Evolutionary conservation across 2,329 filamentous ascomycete species (phyloP).

Genomic region (Penicillium nordicum): DNA sequence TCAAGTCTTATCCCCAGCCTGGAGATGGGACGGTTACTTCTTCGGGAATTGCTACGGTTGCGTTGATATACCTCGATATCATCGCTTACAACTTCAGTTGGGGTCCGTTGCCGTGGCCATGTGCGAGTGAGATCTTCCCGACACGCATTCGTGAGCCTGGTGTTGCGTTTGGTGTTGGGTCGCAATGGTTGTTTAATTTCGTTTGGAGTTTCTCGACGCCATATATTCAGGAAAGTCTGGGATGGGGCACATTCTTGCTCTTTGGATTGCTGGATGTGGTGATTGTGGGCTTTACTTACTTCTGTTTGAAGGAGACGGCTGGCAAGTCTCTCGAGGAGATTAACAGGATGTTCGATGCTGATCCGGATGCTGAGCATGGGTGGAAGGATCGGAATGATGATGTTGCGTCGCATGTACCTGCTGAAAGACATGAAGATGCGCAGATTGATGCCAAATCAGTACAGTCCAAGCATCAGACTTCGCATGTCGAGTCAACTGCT

Average conservation of each 20-base stretch:
- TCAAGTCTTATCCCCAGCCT: constrained; percentile 40
- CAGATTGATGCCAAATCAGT: neutral
- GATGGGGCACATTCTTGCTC: constrained; percentile 47
- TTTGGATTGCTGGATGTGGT: constrained; percentile 45
- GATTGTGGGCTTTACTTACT: constrained; percentile 51
- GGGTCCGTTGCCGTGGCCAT: constrained; percentile 42
- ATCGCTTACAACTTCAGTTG: constrained; percentile 45
- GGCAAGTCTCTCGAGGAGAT: constrained; percentile 55
- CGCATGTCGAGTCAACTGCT: constrained; percentile 14
- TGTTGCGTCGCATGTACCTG: neutral
- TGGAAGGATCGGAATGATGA: constrained; percentile 7
- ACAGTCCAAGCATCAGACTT: constrained; percentile 3
- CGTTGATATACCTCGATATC: constrained; percentile 55
- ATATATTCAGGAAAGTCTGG: constrained; percentile 45
- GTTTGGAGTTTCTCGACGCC: constrained; percentile 42
- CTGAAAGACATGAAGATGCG: neutral
- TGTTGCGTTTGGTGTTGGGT: constrained; percentile 38
- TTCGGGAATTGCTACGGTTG: constrained; percentile 50
- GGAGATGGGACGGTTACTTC: constrained; percentile 42
- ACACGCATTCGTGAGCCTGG: constrained; percentile 40
- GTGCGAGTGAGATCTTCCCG: constrained; percentile 39
- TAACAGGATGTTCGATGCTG: constrained; percentile 52
- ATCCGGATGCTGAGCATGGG: constrained; percentile 12
- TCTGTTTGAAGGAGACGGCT: constrained; percentile 54
- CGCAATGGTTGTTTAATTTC: constrained; percentile 44